Evolutionary conservation across 768 basidiomycete species (phyloP).

Genomic region (Sporobolomyces phaffii): DNA sequence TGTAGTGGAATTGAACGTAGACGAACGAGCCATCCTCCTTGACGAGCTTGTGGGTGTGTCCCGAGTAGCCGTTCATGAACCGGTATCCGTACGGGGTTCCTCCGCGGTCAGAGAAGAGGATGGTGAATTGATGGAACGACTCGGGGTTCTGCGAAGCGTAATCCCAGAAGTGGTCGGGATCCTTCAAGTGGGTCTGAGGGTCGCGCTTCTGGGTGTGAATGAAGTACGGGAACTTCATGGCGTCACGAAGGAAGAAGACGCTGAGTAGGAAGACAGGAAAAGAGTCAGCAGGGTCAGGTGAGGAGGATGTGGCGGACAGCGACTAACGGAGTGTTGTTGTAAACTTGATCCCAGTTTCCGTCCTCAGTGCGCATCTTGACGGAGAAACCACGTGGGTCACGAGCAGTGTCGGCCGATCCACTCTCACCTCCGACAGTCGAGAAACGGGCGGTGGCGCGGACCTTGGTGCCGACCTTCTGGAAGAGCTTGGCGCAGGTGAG

Average conservation of each 20-base stretch:
- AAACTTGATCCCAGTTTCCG: slow-evolving; percentile 50
- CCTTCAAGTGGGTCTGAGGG: slow-evolving; percentile 86
- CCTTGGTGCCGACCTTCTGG: slow-evolving; percentile 46
- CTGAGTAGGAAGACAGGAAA: slow-evolving; percentile 8
- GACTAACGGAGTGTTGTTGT: slow-evolving; percentile 18
- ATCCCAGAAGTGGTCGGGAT: slow-evolving; percentile 61
- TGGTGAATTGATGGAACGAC: slow-evolving; percentile 49
- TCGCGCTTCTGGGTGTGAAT: slow-evolving; percentile 55
- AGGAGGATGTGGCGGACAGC: background rate
- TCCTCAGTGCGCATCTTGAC: slow-evolving; percentile 51
- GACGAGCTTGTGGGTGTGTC: slow-evolving; percentile 50
- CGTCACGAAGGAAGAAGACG: slow-evolving; percentile 47
- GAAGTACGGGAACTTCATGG: slow-evolving; percentile 51
- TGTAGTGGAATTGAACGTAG: slow-evolving; percentile 47
- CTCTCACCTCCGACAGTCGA: slow-evolving; percentile 52
- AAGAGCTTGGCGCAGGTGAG: slow-evolving; percentile 48
- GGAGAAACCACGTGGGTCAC: slow-evolving; percentile 50
- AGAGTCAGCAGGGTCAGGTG: background rate
- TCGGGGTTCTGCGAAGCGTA: slow-evolving; percentile 50
- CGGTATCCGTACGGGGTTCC: slow-evolving; percentile 54
- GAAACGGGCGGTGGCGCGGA: slow-evolving; percentile 43
- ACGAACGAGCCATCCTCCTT: slow-evolving; percentile 43
- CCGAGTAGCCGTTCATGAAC: slow-evolving; percentile 81
- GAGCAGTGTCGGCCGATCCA: slow-evolving; percentile 49
- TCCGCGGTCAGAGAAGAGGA: slow-evolving; percentile 51